Percentiles rank a stretch among this genome's conserved stretches.
Conservation (phyloP, 2,329 filamentous ascomycete species). For the Microcyclosporella mali region DNA sequence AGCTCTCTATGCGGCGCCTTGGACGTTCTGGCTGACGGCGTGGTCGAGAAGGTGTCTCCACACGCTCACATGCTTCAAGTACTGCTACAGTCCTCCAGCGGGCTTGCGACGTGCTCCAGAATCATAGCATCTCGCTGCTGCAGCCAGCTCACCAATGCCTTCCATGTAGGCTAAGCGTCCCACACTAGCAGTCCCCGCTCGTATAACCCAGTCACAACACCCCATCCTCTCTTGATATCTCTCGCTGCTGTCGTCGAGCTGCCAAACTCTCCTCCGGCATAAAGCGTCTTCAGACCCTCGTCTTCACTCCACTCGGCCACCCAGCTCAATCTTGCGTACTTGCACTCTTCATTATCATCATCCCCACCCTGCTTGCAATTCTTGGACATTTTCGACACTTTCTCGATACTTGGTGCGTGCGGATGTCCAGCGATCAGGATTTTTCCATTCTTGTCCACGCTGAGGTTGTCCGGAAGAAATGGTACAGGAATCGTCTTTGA, state of each 20-base stretch:
- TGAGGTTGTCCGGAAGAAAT: constrained; percentile 37
- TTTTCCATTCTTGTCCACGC: constrained; percentile 33
- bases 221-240: constrained; percentile 32
- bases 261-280: constrained; percentile 34
- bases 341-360: constrained; percentile 25
- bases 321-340: constrained; percentile 20
- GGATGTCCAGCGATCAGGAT: constrained; percentile 40
- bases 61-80: no score
- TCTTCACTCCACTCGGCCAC: constrained; percentile 36
- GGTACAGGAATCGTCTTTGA: constrained; percentile 21
- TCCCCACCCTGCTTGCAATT: constrained; percentile 13
- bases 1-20: no score
- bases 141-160: no score
- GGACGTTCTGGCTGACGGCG: no score
- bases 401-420: constrained; percentile 29
- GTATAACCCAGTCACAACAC: constrained; percentile 37
- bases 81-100: no score
- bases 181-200: constrained; percentile 37
- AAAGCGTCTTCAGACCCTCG: constrained; percentile 32
- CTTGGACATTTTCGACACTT: constrained; percentile 19
- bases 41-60: no score
- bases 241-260: constrained; percentile 34
- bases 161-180: constrained; percentile 7
- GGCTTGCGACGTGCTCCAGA: no score
- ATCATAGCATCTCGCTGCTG: no score